Percentiles rank a stretch among this genome's conserved stretches.
These are phyloP conservation scores for Pterocarpus santalinus DNA, from an alignment of 306 rosid species.

Conservation along the genomic window DNA sequence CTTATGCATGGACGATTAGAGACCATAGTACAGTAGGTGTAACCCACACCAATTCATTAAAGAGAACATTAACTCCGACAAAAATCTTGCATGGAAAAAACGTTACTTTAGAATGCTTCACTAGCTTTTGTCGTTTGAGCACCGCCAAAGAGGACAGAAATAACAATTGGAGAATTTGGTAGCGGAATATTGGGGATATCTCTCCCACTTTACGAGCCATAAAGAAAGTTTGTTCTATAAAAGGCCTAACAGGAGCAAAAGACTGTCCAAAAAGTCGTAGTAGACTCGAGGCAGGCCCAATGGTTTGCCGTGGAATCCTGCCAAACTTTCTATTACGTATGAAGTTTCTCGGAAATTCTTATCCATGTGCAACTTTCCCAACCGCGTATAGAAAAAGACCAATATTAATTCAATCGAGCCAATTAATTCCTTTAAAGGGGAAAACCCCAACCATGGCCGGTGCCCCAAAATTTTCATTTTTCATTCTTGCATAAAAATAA, in stretches of 20 bases:
- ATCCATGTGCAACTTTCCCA: not conserved
- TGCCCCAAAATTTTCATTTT: constrained; percentile 33
- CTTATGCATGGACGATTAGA: constrained; percentile 42
- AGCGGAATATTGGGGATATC: constrained; percentile 59
- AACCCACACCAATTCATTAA: constrained; percentile 45
- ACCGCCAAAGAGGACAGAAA: constrained; percentile 44
- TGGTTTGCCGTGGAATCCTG: constrained; percentile 37
- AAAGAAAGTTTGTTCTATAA: constrained; percentile 46
- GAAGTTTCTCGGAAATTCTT: constrained; percentile 45
- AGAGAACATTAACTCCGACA: constrained; percentile 50
- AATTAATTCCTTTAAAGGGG: not conserved
- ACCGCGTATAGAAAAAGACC: not conserved
- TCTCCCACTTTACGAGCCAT: constrained; percentile 50
- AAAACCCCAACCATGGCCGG: not conserved
- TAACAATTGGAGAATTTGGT: not conserved
- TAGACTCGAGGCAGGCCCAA: constrained; percentile 1
- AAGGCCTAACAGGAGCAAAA: constrained; percentile 42
- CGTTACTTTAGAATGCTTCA: not conserved
- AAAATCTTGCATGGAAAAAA: constrained; percentile 43
- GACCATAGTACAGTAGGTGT: constrained; percentile 49
- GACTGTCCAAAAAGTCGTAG: constrained; percentile 30
- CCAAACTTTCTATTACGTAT: constrained; percentile 20
- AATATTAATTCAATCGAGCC: too few relatives aligned
- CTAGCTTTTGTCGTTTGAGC: constrained; percentile 42
- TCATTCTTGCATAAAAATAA: not conserved